Evolutionary conservation across 768 basidiomycete species (phyloP).

Genomic region (Naganishia randhawae): DNA sequence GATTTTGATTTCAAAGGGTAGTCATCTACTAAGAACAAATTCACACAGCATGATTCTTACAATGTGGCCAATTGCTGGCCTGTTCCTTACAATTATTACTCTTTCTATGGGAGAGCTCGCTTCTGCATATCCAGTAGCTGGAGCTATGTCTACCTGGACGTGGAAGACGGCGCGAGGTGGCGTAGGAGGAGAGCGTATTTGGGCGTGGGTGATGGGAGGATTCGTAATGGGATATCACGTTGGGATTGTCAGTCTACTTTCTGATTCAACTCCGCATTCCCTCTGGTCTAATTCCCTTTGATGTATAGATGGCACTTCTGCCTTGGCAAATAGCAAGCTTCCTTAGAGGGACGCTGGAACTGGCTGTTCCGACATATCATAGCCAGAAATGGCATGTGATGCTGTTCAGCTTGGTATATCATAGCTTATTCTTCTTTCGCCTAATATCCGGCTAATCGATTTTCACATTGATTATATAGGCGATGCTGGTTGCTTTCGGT

Average conservation of each 20-base stretch:
- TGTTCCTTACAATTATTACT: conserved; percentile 38
- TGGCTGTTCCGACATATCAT: conserved; percentile 37
- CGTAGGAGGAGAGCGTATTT: conserved; percentile 44
- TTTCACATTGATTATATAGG: conserved; percentile 21
- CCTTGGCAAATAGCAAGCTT: conserved; percentile 43
- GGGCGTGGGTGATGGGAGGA: conserved; percentile 45
- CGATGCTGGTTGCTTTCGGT: conserved; percentile 37
- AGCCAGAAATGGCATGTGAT: conserved; percentile 40
- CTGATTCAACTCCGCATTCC: conserved; percentile 24
- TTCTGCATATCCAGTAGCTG: conserved; percentile 48
- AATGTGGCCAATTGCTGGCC: conserved; percentile 46
- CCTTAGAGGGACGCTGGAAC: conserved; percentile 40
- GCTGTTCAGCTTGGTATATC: conserved; percentile 43
- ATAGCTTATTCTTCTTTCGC: background rate
- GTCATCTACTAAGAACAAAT: background rate
- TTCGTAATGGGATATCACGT: conserved; percentile 30
- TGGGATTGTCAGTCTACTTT: conserved; percentile 15
- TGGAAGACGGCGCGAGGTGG: conserved; percentile 47
- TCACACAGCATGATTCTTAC: conserved; percentile 35
- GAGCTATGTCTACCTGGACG: conserved; percentile 49
- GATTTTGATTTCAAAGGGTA: background rate
- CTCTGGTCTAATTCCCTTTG: background rate
- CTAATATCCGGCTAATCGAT: background rate
- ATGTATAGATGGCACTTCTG: conserved; percentile 40
- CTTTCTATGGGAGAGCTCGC: conserved; percentile 45